Base-by-base conservation (phyloP, 352 stramenopile genomes). In the Globisporangium polare region DNA sequence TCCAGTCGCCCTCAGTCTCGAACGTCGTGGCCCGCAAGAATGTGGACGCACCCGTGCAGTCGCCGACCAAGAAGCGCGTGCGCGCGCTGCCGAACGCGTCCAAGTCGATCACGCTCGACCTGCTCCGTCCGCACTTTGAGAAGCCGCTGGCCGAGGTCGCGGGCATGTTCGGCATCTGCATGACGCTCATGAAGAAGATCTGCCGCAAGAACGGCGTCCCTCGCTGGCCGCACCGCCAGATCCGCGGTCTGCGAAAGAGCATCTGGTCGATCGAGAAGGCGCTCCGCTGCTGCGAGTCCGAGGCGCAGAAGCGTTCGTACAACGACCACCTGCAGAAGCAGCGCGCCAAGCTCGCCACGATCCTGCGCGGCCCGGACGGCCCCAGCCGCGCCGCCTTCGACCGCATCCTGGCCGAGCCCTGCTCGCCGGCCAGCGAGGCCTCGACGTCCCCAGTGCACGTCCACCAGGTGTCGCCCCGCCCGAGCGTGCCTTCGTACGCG, bases 181-280 rank as follows among this genome's bases (percentile, higher is more conserved):
- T 87, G 80, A 92, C 83, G 59, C 68, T 92, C 46, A 90, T 92
- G 83, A 90, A 92, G 73, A 89, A 89, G 69, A 90, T 90, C 63
- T 92, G 83, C 73, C 78, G 83, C 54, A 88, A 89, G 64, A 89
- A 89, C 65, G 78, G 81, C 51, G 77, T 90, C 56, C 75, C 75
- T 31, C 78, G 79, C 35, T 92, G 83, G 83, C 83, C 83, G 42
- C 78, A 90, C 68, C 80, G 83, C 53, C 83, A 90, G 60, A 87
- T 92, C 57, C 77, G 78, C 37, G 79, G 78, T 22, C 77, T 89
- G 13, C 79, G 78, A 53, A 91, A 89, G 69, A 88, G 79, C 68
- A 86, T 89, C 59, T 88, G 75, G 75, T 92, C 82, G 18, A 92
- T 92, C 47, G 78, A 89, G 65, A 92, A 92, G 63, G 77, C 77